Evolutionary conservation across 1,139 yeast species (phyloP).

Genomic region (Candida sanyaensis): DNA sequence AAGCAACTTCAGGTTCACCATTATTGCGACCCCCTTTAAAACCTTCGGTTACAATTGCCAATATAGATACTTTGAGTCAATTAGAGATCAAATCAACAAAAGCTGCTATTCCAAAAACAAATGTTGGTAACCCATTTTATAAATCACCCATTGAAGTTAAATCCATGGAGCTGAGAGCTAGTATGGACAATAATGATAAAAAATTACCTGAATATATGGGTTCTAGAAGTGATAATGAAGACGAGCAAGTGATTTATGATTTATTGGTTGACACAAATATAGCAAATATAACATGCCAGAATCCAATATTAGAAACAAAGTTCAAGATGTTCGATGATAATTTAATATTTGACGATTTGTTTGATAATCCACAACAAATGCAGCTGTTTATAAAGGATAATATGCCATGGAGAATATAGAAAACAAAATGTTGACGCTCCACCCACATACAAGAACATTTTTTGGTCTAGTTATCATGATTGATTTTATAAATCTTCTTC

Average conservation of each 20-base stretch:
- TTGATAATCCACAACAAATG: conserved; percentile 4
- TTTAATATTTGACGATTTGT: conserved; percentile 10
- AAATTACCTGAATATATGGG: no score
- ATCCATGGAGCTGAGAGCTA: neutral
- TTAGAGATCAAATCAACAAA: conserved; percentile 5
- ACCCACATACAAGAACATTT: no score
- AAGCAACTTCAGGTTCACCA: conserved; percentile 12
- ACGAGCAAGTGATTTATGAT: conserved; percentile 1
- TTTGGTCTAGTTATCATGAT: no score
- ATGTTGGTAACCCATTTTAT: conserved; percentile 17
- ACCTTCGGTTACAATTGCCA: conserved; percentile 28
- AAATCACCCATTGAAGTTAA: conserved; percentile 9
- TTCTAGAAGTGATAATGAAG: neutral
- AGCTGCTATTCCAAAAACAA: conserved; percentile 6
- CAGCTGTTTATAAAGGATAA: neutral
- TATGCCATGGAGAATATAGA: neutral
- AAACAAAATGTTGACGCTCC: neutral
- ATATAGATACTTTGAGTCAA: conserved; percentile 17
- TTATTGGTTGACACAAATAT: conserved; percentile 1
- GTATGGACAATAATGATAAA: no score
- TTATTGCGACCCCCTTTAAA: conserved; percentile 19
- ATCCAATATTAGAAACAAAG: conserved; percentile 1
- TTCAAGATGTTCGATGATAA: conserved; percentile 7
- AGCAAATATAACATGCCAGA: neutral
- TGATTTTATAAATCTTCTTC: no score